phyloP scores from a whole-genome alignment of 2,329 filamentous ascomycete species.

The Fusarium abutilonis region DNA sequence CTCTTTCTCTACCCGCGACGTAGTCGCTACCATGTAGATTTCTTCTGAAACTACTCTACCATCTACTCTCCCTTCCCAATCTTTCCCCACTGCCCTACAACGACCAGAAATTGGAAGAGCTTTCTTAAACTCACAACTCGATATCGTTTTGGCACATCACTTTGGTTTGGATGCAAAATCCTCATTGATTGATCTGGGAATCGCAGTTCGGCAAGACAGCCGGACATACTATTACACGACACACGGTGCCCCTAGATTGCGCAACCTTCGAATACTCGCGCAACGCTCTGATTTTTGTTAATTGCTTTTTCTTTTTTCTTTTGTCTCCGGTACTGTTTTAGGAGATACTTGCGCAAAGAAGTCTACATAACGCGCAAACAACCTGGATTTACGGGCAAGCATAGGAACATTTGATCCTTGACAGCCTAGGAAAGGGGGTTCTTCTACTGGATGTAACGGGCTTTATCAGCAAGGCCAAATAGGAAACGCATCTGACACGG shows the following conservation, averaged over 20 bases:
- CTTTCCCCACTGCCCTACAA: neutral
- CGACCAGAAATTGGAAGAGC: neutral
- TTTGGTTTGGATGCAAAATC: neutral
- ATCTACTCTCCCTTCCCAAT: neutral
- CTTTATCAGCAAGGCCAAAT: neutral
- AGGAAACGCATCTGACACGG: neutral
- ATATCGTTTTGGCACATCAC: neutral
- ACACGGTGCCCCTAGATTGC: neutral
- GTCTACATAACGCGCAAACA: neutral
- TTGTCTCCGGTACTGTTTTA: neutral
- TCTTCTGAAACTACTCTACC: neutral
- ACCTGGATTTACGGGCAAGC: neutral
- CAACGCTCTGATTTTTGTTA: neutral
- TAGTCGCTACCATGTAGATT: neutral
- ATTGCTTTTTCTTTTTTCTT: neutral
- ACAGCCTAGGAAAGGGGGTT: neutral
- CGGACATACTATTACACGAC: neutral
- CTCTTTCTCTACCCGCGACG: rapidly evolving
- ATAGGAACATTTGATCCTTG: neutral
- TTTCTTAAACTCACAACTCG: neutral
- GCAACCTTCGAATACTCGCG: neutral
- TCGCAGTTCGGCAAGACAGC: neutral
- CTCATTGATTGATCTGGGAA: neutral
- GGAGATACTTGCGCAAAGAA: neutral
- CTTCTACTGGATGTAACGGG: neutral